Evolutionary conservation across 106 monocot species (phyloP).

Genomic region (Chionographis japonica): DNA sequence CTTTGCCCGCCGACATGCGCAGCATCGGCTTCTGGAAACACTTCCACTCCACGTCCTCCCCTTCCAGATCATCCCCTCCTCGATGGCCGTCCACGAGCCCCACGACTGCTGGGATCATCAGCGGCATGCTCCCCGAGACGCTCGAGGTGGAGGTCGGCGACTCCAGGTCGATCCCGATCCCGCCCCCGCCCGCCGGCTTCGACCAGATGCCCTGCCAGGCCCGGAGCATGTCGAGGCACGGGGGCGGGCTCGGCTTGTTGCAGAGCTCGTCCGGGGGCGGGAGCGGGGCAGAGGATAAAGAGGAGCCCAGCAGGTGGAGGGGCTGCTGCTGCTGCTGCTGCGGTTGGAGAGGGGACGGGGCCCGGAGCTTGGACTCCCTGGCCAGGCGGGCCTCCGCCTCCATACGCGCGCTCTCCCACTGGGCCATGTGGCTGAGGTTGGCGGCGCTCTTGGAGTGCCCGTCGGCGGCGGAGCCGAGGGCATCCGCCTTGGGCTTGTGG

Average conservation of each 20-base stretch:
- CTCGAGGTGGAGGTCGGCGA: slow-evolving; percentile 66
- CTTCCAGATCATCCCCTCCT: not conserved
- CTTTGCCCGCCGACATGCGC: too few relatives aligned
- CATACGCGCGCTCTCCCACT: slow-evolving; percentile 86
- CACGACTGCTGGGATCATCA: not conserved
- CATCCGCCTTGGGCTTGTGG: slow-evolving; percentile 54
- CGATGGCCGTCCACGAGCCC: not conserved
- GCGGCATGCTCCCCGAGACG: slow-evolving; percentile 38
- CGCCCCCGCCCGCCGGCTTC: not conserved
- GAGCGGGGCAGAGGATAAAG: not conserved
- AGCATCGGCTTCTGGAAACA: slow-evolving; percentile 15
- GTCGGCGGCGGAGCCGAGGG: slow-evolving; percentile 17
- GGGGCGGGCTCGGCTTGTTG: not conserved
- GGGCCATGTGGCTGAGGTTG: slow-evolving; percentile 81
- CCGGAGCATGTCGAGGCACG: slow-evolving; percentile 21
- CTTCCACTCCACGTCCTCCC: slow-evolving; percentile 30
- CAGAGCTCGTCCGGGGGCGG: slow-evolving; percentile 6
- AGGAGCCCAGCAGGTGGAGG: not conserved
- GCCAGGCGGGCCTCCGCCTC: slow-evolving; percentile 71
- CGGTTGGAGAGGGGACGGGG: slow-evolving; percentile 10
- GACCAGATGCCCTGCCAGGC: slow-evolving; percentile 29
- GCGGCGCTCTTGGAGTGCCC: slow-evolving; percentile 36
- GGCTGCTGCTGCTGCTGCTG: too few relatives aligned
- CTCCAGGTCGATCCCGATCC: slow-evolving; percentile 42
- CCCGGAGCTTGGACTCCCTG: slow-evolving; percentile 51